phyloP scores from a whole-genome alignment of 2,329 filamentous ascomycete genomes.

The Albifimbria verrucaria region DNA sequence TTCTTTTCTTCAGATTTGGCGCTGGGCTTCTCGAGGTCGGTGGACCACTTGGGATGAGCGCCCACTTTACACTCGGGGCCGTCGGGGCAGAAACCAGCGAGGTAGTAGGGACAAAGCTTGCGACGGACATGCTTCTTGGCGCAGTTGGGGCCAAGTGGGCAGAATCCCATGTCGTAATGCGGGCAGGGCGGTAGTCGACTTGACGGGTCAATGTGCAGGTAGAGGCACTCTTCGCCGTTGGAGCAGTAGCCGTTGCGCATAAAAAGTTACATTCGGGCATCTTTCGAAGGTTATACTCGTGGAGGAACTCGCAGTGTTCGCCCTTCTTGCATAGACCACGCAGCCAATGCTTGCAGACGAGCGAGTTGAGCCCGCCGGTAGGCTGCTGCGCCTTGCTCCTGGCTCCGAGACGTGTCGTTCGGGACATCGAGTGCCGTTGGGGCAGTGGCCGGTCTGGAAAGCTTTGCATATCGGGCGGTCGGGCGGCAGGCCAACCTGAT shows the following conservation, averaged over 20 bases:
- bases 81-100: conserved; percentile 93
- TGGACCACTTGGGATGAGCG: conserved; percentile 79
- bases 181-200: conserved; percentile 77
- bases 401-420: conserved; percentile 67
- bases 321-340: conserved; percentile 97
- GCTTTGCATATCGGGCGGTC: conserved; percentile 81
- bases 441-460: conserved; percentile 82
- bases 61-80: conserved; percentile 71
- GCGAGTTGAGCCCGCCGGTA: conserved; percentile 64
- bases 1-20: conserved; percentile 66
- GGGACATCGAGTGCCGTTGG: conserved; percentile 76
- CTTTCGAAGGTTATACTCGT: conserved; percentile 96
- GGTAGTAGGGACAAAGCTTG: conserved; percentile 77
- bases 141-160: conserved; percentile 82
- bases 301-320: conserved; percentile 92
- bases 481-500: conserved; percentile 78
- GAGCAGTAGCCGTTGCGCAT: conserved; percentile 90
- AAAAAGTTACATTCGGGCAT: conserved; percentile 98
- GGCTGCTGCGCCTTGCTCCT: conserved; percentile 25
- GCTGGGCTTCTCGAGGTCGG: conserved; percentile 71
- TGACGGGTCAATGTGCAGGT: conserved; percentile 83
- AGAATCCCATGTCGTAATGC: conserved; percentile 94
- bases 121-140: conserved; percentile 85
- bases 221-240: conserved; percentile 94
- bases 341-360: conserved; percentile 99